phyloP scores from a whole-genome alignment of 2,329 filamentous ascomycete genomes.

The Gliomastix tumulicola region DNA sequence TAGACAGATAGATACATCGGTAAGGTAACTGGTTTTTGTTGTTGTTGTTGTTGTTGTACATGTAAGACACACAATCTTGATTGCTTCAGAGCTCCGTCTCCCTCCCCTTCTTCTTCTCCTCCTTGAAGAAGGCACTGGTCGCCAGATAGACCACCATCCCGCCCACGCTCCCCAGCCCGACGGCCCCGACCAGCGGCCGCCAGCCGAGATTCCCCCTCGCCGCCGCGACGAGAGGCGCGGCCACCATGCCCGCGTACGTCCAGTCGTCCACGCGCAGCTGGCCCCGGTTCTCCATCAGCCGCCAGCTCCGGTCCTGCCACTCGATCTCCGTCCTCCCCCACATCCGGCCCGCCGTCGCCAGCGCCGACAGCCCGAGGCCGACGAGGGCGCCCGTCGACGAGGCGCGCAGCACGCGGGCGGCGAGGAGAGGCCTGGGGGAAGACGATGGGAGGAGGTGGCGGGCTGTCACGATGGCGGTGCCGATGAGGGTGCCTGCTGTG shows the following conservation, averaged over 20 bases:
- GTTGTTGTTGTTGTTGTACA: too few species aligned
- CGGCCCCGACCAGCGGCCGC: slow-evolving; percentile 26
- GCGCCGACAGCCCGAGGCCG: slow-evolving; percentile 32
- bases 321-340: slow-evolving; percentile 49
- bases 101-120: too few species aligned
- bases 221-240: slow-evolving; percentile 17
- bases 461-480: slow-evolving; percentile 27
- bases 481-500: slow-evolving; percentile 43
- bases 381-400: slow-evolving; percentile 36
- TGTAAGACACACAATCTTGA: too few species aligned
- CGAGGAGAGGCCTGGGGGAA: slow-evolving; percentile 17
- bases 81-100: too few species aligned
- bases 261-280: slow-evolving; percentile 53
- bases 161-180: slow-evolving; percentile 38
- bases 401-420: slow-evolving; percentile 33
- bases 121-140: too few species aligned
- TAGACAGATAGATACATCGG: too few species aligned
- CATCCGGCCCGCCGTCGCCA: slow-evolving; percentile 44
- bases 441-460: slow-evolving; percentile 19
- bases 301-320: slow-evolving; percentile 58
- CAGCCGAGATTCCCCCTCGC: slow-evolving; percentile 16
- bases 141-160: slow-evolving; percentile 41
- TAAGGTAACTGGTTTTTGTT: too few species aligned
- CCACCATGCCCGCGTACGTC: slow-evolving; percentile 35
- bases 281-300: slow-evolving; percentile 48